Evolutionary conservation across 2,329 filamentous ascomycete species (phyloP), one percentile per base, ranked within the genome.

Genomic region (Spiromastix sp.): DNA sequence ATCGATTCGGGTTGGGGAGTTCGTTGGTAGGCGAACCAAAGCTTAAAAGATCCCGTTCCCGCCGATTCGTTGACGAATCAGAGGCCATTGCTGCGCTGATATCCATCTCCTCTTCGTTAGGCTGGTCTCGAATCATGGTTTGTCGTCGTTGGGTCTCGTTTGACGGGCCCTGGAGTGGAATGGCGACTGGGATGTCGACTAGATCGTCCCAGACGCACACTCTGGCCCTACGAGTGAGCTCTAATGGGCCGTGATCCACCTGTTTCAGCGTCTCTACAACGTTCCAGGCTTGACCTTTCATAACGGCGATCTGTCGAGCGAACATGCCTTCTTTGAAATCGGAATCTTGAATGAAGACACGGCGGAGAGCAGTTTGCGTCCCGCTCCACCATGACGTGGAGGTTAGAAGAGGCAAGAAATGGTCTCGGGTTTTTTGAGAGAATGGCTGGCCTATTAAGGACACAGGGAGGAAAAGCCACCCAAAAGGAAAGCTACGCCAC

Each of bases 281-380:
- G 55, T 98, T 98, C 86, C 91, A 98, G 1, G 91, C 91, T 56
- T 98, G 91, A 8, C 91, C 91, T 61, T 98, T 98, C 85, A 98
- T 94, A 40, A 98, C 91, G 1, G 91, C 89, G 42, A 98, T 93
- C 54, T 98, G 91, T 46, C 85, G 79, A n/a, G 85, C 85, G 62
- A 94, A 98, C 91, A 98, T 98, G 60, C 85, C 81, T 63, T 98
- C 91, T 56, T 96, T 85, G 59, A 98, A 98, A 60, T 98, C 91
- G 2, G 81, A 78, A 57, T 98, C 91, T 54, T 93, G 77, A 46
- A 85, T 80, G 56, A 98, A 98, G 30, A 95, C 79, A 42, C 77
- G 74, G 36, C 91, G 83, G 25, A 98, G 67, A 15, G 85, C 83
- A 40, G 85, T 67, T 50, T 93, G 86, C 3, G 91, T 98, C 49